Percentiles rank a stretch among this genome's conserved stretches.
Evolutionary conservation across 495 filamentous ascomycete genomes (phyloP).

Genomic region (Penicillium crystallinum): DNA sequence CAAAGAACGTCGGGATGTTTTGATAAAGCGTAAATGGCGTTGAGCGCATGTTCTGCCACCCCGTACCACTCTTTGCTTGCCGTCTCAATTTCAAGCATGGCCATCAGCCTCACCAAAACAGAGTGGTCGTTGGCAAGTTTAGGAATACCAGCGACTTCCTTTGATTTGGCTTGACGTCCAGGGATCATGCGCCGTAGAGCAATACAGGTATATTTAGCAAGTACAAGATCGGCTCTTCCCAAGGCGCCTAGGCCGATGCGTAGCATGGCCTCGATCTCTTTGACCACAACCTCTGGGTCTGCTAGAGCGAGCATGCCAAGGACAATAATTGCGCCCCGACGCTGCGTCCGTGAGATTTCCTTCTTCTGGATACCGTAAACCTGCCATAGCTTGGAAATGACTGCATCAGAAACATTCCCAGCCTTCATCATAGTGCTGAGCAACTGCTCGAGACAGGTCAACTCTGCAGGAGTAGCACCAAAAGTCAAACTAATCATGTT

Average conservation of each 20-base stretch:
- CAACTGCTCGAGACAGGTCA: slow-evolving; percentile 92
- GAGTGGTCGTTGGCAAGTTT: slow-evolving; percentile 91
- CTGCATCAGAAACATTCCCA: slow-evolving; percentile 76
- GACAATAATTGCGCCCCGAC: slow-evolving; percentile 90
- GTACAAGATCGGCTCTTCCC: slow-evolving; percentile 73
- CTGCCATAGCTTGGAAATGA: slow-evolving; percentile 92
- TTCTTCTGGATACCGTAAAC: slow-evolving; percentile 91
- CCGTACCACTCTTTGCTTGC: slow-evolving; percentile 96
- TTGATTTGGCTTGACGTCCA: slow-evolving; percentile 67
- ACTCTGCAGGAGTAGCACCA: slow-evolving; percentile 85
- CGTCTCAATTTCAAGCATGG: slow-evolving; percentile 73
- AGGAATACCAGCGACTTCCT: slow-evolving; percentile 62
- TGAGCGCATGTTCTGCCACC: slow-evolving; percentile 94
- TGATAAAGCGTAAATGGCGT: slow-evolving; percentile 90
- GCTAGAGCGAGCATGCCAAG: slow-evolving; percentile 95
- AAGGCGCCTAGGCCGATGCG: slow-evolving; percentile 79
- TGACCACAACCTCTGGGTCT: slow-evolving; percentile 84
- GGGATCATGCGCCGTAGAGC: slow-evolving; percentile 85
- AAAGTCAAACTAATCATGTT: slow-evolving; percentile 99
- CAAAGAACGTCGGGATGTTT: slow-evolving; percentile 93
- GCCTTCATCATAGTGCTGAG: slow-evolving; percentile 96
- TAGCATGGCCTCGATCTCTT: slow-evolving; percentile 89
- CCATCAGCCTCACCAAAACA: slow-evolving; percentile 71
- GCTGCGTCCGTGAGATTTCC: slow-evolving; percentile 88
- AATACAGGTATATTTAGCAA: slow-evolving; percentile 93